Evolutionary conservation across 371 early-diverging fungal genomes (phyloP).

Genomic region (Mortierella sp.): DNA sequence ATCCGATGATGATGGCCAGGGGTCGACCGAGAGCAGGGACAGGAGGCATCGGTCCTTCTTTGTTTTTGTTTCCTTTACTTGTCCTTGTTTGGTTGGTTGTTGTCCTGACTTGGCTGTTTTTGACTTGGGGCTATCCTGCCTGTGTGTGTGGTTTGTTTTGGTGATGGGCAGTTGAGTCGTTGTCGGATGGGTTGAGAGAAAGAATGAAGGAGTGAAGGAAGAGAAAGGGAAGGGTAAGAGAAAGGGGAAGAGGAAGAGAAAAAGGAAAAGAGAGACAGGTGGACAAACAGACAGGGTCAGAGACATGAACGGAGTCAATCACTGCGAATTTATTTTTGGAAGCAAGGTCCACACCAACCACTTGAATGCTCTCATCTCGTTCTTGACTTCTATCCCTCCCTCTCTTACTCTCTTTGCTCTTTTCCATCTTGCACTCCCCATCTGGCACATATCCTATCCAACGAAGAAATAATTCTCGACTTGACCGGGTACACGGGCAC

Average conservation of each 20-base stretch:
- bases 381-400: not conserved
- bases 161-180: not conserved
- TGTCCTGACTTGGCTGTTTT: not conserved
- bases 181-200: not conserved
- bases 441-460: not conserved
- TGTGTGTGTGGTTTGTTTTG: not conserved
- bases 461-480: not conserved
- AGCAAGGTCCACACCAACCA: not conserved
- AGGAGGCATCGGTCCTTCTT: constrained; percentile 18
- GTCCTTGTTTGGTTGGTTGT: not conserved
- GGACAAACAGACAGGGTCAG: not conserved
- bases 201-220: not conserved
- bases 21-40: constrained; percentile 34
- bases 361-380: not conserved
- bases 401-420: not conserved
- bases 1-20: constrained; percentile 34
- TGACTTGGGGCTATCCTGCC: not conserved
- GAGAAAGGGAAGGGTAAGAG: too few species aligned
- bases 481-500: too few species aligned
- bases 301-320: not conserved
- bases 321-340: not conserved
- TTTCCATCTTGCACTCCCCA: not conserved
- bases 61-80: not conserved
- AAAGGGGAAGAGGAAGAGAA: not conserved
- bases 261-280: too few species aligned